Conservation (phyloP, 164 flowering plant genomes). For the Macadamia tetraphylla region DNA sequence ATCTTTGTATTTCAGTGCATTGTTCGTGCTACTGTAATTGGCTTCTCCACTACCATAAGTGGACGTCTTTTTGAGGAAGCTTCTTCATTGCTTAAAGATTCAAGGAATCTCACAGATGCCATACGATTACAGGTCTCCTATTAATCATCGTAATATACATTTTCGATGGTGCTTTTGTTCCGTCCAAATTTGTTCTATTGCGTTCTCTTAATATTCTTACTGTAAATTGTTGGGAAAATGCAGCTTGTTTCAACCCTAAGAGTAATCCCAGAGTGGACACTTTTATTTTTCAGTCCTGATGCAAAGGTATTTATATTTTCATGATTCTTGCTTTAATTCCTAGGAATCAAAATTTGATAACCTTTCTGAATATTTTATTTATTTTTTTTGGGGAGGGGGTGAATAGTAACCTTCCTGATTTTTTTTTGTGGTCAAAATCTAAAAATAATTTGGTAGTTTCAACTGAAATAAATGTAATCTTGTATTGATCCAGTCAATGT, state of each 20-base stretch:
- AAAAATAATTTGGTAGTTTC: too few relatives aligned
- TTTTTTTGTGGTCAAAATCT: too few relatives aligned
- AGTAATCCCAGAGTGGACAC: slow-evolving; percentile 56
- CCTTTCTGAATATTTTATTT: too few relatives aligned
- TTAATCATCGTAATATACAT: neutral
- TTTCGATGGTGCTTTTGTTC: neutral
- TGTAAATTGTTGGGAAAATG: slow-evolving; percentile 19
- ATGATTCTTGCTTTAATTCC: neutral
- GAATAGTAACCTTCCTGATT: too few relatives aligned
- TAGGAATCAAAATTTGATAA: too few relatives aligned
- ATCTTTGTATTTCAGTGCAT: slow-evolving; percentile 45
- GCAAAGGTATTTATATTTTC: slow-evolving; percentile 49
- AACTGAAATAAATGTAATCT: too few relatives aligned
- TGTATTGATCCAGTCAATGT: too few relatives aligned
- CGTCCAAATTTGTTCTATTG: neutral
- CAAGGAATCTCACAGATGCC: slow-evolving; percentile 53
- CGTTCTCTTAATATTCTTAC: slow-evolving; percentile 3
- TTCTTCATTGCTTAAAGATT: slow-evolving; percentile 25
- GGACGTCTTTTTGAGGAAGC: slow-evolving; percentile 15
- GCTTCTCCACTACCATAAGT: slow-evolving; percentile 23
- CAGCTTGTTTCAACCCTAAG: slow-evolving; percentile 82
- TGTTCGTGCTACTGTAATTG: slow-evolving; percentile 60
- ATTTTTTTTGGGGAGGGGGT: too few relatives aligned
- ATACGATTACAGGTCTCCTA: slow-evolving; percentile 56
- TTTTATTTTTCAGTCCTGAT: slow-evolving; percentile 54